phyloP scores from a whole-genome alignment of 805 yeast genomes.

The Jamesozyma lodderae region DNA sequence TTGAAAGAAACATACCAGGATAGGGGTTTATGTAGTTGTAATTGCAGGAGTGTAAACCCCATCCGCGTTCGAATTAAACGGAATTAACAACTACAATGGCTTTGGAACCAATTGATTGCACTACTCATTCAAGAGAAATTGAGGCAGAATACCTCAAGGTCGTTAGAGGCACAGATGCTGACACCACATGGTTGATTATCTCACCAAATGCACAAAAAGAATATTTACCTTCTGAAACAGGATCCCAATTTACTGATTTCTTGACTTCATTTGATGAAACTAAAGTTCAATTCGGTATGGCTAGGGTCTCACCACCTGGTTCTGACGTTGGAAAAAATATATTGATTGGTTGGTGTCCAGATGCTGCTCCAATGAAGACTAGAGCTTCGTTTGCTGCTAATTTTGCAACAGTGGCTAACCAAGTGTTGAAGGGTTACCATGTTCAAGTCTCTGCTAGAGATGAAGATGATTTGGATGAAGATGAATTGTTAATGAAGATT shows the following conservation, averaged over 20 bases:
- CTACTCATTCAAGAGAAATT: conserved; percentile 67
- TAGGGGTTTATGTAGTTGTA: no score
- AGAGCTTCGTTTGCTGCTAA: conserved; percentile 70
- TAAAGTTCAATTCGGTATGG: conserved; percentile 81
- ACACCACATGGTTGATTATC: conserved; percentile 67
- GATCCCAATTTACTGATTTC: conserved; percentile 64
- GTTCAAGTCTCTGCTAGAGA: conserved; percentile 97
- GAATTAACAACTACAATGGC: no score
- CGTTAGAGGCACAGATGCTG: conserved; percentile 60
- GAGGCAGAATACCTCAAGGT: conserved; percentile 69
- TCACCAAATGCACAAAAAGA: conserved; percentile 54
- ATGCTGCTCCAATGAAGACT: conserved; percentile 75
- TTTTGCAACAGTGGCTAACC: conserved; percentile 61
- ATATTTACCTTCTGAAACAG: conserved; percentile 39
- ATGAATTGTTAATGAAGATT: conserved; percentile 64
- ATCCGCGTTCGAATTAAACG: no score
- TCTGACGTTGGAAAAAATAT: conserved; percentile 80
- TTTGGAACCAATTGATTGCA: conserved; percentile 41
- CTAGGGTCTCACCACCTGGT: conserved; percentile 83
- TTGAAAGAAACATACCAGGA: no score
- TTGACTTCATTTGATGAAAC: conserved; percentile 78
- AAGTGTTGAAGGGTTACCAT: conserved; percentile 72
- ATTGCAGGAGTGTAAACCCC: no score
- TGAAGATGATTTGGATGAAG: conserved; percentile 75
- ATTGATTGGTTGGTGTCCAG: conserved; percentile 95